Conservation (phyloP, 805 yeast species). For the Spencermartinsiella europaea region DNA sequence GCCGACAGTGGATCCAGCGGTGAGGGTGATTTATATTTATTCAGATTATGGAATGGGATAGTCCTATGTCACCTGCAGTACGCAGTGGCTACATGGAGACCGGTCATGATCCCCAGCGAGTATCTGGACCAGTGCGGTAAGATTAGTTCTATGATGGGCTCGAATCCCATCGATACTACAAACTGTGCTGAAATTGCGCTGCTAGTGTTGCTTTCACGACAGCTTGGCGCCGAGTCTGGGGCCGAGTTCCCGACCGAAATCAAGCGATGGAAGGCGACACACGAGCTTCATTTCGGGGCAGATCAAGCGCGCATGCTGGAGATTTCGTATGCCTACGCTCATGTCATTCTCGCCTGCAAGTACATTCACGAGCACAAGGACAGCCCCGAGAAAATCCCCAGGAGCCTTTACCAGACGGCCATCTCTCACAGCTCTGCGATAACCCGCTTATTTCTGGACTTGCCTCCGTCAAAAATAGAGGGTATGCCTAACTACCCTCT, state of each 20-base stretch:
- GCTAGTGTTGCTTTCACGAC: slow-evolving; percentile 2
- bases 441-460: slow-evolving; percentile 39
- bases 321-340: slow-evolving; percentile 11
- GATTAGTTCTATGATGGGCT: slow-evolving; percentile 3
- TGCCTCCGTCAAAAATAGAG: slow-evolving; percentile 44
- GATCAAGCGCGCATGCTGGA: slow-evolving; percentile 7
- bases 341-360: slow-evolving; percentile 12
- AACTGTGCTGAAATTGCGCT: slow-evolving; percentile 9
- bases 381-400: slow-evolving; percentile 20
- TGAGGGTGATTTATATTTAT: slow-evolving; percentile 43
- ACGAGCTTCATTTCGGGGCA: slow-evolving; percentile 1
- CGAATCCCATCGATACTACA: slow-evolving; percentile 10
- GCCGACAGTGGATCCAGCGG: slow-evolving; percentile 5
- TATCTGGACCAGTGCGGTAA: slow-evolving; percentile 38
- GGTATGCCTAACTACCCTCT: slow-evolving; percentile 52
- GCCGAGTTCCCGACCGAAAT: slow-evolving; percentile 2
- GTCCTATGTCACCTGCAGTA: slow-evolving; percentile 48
- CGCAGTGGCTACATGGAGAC: slow-evolving; percentile 46
- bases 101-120: slow-evolving; percentile 37
- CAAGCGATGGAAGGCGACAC: slow-evolving; percentile 2
- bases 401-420: slow-evolving; percentile 31
- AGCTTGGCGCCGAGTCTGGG: background rate
- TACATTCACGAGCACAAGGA: background rate
- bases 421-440: slow-evolving; percentile 43
- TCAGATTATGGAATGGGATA: slow-evolving; percentile 49